phyloP scores from a whole-genome alignment of 2,329 filamentous ascomycete species.

The Penicillium sp. region DNA sequence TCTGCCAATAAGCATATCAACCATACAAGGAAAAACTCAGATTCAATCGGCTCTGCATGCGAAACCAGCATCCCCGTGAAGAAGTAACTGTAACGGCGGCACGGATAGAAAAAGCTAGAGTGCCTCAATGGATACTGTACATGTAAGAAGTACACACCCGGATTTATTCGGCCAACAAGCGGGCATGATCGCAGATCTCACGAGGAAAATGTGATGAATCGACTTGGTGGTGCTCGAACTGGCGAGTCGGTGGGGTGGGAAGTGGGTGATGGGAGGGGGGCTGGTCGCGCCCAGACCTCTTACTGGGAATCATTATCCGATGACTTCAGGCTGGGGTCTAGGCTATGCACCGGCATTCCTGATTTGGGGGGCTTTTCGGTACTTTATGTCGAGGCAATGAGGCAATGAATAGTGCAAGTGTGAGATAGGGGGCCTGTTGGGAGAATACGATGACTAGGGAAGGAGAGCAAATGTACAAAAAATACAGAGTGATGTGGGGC shows the following conservation, averaged over 20 bases:
- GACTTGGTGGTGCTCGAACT: neutral
- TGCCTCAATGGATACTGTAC: neutral
- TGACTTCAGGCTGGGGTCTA: neutral
- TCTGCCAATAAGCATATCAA: constrained; percentile 5
- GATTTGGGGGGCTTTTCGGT: neutral
- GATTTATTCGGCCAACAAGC: neutral
- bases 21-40: neutral
- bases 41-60: neutral
- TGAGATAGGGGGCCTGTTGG: neutral
- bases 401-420: neutral
- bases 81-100: neutral
- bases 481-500: constrained; percentile 5
- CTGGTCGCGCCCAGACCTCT: neutral
- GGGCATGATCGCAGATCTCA: neutral
- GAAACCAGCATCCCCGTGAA: neutral
- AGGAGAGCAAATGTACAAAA: too few relatives aligned
- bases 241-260: neutral
- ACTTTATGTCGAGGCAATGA: neutral
- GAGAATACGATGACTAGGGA: neutral
- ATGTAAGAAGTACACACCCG: neutral
- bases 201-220: neutral
- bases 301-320: neutral
- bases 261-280: neutral
- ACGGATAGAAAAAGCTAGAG: neutral
- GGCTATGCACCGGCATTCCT: neutral